Evolutionary conservation across 2,329 filamentous ascomycete species (phyloP).

Genomic region (Aureobasidium leucospermi): DNA sequence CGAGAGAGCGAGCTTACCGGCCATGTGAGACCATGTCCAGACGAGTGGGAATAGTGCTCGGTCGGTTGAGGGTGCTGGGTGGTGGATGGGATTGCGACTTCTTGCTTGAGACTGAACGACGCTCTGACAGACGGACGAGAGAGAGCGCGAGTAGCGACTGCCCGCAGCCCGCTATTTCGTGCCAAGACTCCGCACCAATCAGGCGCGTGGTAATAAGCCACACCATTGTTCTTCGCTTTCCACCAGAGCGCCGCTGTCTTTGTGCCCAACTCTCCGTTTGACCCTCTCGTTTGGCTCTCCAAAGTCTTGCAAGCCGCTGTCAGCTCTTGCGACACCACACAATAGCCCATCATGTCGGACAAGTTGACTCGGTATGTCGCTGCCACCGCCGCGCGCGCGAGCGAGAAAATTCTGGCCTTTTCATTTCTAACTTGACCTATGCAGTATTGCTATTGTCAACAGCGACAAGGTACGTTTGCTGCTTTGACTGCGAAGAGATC

Average conservation of each 20-base stretch:
- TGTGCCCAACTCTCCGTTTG: neutral
- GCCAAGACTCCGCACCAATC: neutral
- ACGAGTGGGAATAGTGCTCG: conserved; percentile 8
- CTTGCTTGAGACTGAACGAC: neutral
- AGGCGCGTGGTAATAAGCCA: neutral
- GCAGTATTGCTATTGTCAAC: conserved; percentile 96
- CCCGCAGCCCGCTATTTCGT: neutral
- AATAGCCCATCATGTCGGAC: conserved; percentile 61
- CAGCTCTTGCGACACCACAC: neutral
- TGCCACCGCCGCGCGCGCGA: neutral
- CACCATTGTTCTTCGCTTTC: neutral
- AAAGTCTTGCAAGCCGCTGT: neutral
- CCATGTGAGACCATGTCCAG: conserved; percentile 42
- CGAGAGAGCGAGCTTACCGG: conserved; percentile 47
- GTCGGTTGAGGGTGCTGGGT: neutral
- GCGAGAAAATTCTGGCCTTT: conserved; percentile 13
- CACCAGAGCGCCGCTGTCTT: neutral
- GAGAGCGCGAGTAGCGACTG: neutral
- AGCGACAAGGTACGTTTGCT: conserved; percentile 72
- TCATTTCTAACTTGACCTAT: conserved; percentile 12
- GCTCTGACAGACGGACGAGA: neutral
- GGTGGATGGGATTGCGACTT: conserved; percentile 2
- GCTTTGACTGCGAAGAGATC: conserved; percentile 17
- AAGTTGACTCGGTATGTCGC: conserved; percentile 79
- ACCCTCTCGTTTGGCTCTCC: neutral